These are phyloP conservation scores for Beauveria pseudobassiana DNA, from an alignment of 2,329 filamentous ascomycete genomes.

Conservation along the genomic window DNA sequence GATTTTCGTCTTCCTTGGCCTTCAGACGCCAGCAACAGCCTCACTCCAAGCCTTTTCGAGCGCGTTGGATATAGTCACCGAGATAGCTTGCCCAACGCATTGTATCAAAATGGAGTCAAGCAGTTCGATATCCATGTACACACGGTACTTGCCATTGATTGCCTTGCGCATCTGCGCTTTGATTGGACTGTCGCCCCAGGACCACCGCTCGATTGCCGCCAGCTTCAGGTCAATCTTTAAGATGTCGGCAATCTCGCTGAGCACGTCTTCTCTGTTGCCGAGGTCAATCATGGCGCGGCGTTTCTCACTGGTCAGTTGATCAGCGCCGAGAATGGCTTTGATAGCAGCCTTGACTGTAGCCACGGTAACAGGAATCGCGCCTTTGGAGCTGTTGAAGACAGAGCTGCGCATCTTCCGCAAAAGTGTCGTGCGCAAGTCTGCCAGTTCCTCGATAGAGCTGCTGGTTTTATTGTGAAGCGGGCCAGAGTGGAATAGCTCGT, in stretches of 20 bases:
- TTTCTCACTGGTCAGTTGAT: constrained; percentile 11
- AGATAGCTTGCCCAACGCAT: constrained; percentile 26
- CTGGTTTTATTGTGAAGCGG: not conserved
- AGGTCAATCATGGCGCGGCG: constrained; percentile 11
- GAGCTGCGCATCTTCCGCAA: not conserved
- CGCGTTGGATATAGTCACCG: not conserved
- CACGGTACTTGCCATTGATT: constrained; percentile 42
- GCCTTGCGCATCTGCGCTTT: constrained; percentile 31
- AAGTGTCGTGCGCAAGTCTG: not conserved
- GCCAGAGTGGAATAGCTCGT: constrained; percentile 35
- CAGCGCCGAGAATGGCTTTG: constrained; percentile 2
- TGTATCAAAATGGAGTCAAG: constrained; percentile 35
- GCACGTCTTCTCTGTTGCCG: constrained; percentile 16
- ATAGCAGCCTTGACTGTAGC: constrained; percentile 4
- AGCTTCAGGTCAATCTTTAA: constrained; percentile 35
- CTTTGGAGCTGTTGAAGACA: not conserved
- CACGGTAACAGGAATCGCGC: not conserved
- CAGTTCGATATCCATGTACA: constrained; percentile 47
- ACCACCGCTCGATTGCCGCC: constrained; percentile 26
- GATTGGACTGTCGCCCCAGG: constrained; percentile 28
- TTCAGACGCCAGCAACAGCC: not conserved
- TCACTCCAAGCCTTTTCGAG: not conserved
- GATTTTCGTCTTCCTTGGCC: not conserved
- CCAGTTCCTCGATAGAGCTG: not conserved
- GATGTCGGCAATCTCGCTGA: constrained; percentile 36